Evolutionary conservation across 2,329 filamentous ascomycete genomes (phyloP), one percentile per base, ranked within the genome.

Genomic region (Penicillium sp.): DNA sequence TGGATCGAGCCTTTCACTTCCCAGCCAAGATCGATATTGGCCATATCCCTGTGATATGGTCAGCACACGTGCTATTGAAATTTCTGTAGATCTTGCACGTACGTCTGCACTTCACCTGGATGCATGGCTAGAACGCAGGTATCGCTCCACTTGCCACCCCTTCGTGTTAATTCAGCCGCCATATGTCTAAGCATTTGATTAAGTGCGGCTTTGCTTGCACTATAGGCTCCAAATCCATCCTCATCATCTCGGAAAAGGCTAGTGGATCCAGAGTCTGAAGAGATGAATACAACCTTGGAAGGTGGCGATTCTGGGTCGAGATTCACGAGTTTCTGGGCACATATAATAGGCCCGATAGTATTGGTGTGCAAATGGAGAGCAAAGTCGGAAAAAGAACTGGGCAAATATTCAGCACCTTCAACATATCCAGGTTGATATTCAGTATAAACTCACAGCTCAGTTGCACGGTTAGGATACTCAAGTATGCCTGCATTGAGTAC

Each of bases 211-310:
- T 87, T 87, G 3, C 82, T 85, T 0, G 84, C 84, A 5, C 81
- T 80, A 68, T 87, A 87, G 12, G 84, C 85, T 0, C 82, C 85
- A 62, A 87, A 87, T 65, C 84, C 84, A 67, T 87, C 85, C 70
- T 87, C 84, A 68, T 82, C 81, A n/a, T 82, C 80, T 13, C 80
- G 80, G 60, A 87, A 86, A 7, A 76, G 72, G 9, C 77, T 73
- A 2, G 82, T 77, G 0, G 85, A 87, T 15, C 84, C 84, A 0
- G 82, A 85, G 69, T 87, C 85, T 19, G 81, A 83, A 12, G 84
- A 86, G 72, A 86, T 86, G 78, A 87, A 84, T 33, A 82, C 77
- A 10, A 86, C 79, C 19, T 80, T 83, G n/a, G 79, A 78, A 60
- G 84, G 80, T 4, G 78, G 77, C 17, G 75, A 9, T 79, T 78